A percentile compares a stretch with the other conserved stretches of the same genome.
phyloP scores from a whole-genome alignment of 106 monocot species.

The Amphibolis antarctica region DNA sequence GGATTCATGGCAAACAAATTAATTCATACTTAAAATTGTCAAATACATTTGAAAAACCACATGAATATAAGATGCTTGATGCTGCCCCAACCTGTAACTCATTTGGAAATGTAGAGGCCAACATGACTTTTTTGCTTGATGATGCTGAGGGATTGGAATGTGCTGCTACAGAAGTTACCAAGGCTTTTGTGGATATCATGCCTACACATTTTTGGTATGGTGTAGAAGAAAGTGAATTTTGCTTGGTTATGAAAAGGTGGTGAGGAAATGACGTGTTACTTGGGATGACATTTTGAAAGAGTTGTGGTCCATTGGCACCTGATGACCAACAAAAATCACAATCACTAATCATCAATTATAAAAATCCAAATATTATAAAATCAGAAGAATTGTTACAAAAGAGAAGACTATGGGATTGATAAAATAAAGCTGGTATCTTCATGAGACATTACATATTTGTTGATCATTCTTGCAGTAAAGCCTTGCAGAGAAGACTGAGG shows the following conservation, averaged over 20 bases:
- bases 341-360: background rate
- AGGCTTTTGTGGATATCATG: conserved; percentile 2
- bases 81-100: background rate
- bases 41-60: background rate
- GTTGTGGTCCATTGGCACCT: background rate
- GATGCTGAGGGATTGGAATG: background rate
- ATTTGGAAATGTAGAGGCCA: conserved; percentile 1
- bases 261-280: background rate
- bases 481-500: too few species aligned
- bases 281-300: background rate
- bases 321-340: background rate
- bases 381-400: too few species aligned
- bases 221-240: background rate
- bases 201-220: background rate
- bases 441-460: too few species aligned
- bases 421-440: too few species aligned
- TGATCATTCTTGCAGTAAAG: too few species aligned
- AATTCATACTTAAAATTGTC: background rate
- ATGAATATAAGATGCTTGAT: background rate
- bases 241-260: background rate
- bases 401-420: too few species aligned
- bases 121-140: background rate
- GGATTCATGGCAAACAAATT: background rate
- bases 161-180: background rate
- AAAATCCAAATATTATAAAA: too few species aligned